phyloP scores from a whole-genome alignment of 176 grass and related monocot genomes.

The Ensete ventricosum region DNA sequence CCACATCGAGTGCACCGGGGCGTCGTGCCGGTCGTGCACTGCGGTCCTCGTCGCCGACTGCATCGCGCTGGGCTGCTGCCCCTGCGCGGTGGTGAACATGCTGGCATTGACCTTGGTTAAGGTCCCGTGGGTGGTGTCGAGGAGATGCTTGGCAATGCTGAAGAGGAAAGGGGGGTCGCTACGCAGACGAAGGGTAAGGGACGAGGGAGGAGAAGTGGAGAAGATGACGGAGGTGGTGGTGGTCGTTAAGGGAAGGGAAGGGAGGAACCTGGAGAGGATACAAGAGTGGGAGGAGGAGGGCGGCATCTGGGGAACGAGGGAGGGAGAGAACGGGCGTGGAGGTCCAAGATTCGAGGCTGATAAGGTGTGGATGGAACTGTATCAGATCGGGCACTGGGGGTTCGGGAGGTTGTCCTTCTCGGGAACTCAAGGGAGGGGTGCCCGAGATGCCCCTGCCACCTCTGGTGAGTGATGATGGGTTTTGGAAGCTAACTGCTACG shows the following conservation, averaged over 20 bases:
- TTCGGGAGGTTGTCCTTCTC: constrained; percentile 80
- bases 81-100: constrained; percentile 49
- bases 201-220: constrained; percentile 10
- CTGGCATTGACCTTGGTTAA: constrained; percentile 43
- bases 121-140: constrained; percentile 38
- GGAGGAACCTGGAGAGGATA: neutral
- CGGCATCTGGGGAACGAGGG: neutral
- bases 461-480: too few relatives aligned
- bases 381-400: constrained; percentile 65
- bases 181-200: constrained; percentile 33
- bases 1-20: constrained; percentile 33
- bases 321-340: neutral
- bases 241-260: neutral
- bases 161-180: constrained; percentile 11
- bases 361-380: constrained; percentile 47
- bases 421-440: neutral
- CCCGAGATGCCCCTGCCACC: too few relatives aligned
- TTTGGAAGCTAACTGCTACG: constrained; percentile 28
- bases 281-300: neutral
- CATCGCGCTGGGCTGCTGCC: constrained; percentile 69
- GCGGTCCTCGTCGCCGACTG: constrained; percentile 54
- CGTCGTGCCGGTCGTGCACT: constrained; percentile 55
- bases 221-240: neutral
- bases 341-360: constrained; percentile 6
- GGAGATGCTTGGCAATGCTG: constrained; percentile 23